A percentile compares a stretch with the other conserved stretches of the same genome.
Evolutionary conservation across 352 stramenopile genomes (phyloP).

Genomic region (Globisporangium cystogenes): DNA sequence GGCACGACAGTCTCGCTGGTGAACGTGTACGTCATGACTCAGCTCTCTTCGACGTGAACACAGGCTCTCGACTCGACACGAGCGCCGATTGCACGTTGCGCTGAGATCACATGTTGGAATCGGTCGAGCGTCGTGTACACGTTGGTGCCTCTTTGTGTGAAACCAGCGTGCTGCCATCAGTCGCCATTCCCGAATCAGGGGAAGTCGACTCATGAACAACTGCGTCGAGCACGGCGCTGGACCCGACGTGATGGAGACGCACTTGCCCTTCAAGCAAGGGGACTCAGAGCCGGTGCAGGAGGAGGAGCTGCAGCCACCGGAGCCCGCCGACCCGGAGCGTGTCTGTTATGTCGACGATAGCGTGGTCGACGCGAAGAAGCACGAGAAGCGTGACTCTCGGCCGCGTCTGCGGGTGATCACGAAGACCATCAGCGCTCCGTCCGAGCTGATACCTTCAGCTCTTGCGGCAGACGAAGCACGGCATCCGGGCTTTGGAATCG

Average conservation of each 20-base stretch:
- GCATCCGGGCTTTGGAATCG: constrained; percentile 12
- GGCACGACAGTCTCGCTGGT: too few species aligned
- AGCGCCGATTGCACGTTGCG: too few species aligned
- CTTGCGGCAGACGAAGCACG: not conserved
- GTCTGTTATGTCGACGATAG: not conserved
- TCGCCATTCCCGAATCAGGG: too few species aligned
- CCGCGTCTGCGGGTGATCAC: not conserved
- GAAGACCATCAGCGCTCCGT: not conserved
- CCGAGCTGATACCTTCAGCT: not conserved
- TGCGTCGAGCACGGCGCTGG: too few species aligned
- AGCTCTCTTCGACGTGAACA: too few species aligned
- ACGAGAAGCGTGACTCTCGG: not conserved
- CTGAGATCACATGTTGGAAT: too few species aligned
- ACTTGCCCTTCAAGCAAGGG: not conserved
- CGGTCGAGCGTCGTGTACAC: too few species aligned
- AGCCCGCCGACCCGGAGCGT: not conserved
- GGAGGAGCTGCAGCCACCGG: not conserved
- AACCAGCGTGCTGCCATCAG: too few species aligned
- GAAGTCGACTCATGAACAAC: too few species aligned
- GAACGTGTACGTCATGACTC: too few species aligned
- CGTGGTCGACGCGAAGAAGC: not conserved
- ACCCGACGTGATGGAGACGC: constrained; percentile 5
- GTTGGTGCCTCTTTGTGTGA: too few species aligned
- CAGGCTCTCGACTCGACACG: too few species aligned
- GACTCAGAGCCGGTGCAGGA: not conserved